Conservation (phyloP, 495 filamentous ascomycete species). For the Durotheca rogersii region DNA sequence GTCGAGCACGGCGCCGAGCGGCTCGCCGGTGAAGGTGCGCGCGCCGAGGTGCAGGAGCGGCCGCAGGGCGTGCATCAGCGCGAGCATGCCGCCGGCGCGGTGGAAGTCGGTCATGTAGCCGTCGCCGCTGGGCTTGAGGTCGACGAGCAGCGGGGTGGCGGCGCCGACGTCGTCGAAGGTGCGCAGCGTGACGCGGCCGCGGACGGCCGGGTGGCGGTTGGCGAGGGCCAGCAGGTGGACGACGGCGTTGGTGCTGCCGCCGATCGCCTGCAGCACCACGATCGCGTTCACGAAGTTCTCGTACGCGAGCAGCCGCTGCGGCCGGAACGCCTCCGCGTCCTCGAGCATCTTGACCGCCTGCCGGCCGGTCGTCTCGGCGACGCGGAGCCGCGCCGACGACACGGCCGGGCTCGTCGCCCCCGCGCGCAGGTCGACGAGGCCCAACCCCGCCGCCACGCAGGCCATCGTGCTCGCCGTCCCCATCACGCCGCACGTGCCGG, state of each 20-base stretch:
- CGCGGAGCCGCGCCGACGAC: conserved; percentile 61
- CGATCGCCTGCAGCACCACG: conserved; percentile 67
- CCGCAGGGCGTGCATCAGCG: conserved; percentile 55
- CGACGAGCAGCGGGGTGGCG: conserved; percentile 60
- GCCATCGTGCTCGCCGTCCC: conserved; percentile 69
- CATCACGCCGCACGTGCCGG: conserved; percentile 69
- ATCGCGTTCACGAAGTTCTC: conserved; percentile 69
- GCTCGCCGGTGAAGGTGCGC: conserved; percentile 58
- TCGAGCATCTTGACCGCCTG: conserved; percentile 53
- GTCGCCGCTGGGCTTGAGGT: conserved; percentile 66
- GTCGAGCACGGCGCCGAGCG: conserved; percentile 58
- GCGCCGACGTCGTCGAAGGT: conserved; percentile 63
- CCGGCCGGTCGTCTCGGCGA: conserved; percentile 63
- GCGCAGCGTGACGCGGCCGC: conserved; percentile 55
- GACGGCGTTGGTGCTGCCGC: conserved; percentile 68
- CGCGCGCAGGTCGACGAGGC: conserved; percentile 63
- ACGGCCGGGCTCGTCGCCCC: conserved; percentile 65
- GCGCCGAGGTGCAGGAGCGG: conserved; percentile 60
- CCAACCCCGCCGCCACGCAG: too few relatives aligned
- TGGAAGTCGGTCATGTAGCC: conserved; percentile 76
- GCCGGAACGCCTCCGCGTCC: conserved; percentile 39
- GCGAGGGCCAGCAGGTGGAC: conserved; percentile 66
- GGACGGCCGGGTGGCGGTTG: conserved; percentile 58
- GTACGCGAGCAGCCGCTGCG: conserved; percentile 57
- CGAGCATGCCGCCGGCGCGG: conserved; percentile 64